Evolutionary conservation across 2,329 filamentous ascomycete genomes (phyloP), one percentile per base, ranked within the genome.

Genomic region (Didymella sp.): DNA sequence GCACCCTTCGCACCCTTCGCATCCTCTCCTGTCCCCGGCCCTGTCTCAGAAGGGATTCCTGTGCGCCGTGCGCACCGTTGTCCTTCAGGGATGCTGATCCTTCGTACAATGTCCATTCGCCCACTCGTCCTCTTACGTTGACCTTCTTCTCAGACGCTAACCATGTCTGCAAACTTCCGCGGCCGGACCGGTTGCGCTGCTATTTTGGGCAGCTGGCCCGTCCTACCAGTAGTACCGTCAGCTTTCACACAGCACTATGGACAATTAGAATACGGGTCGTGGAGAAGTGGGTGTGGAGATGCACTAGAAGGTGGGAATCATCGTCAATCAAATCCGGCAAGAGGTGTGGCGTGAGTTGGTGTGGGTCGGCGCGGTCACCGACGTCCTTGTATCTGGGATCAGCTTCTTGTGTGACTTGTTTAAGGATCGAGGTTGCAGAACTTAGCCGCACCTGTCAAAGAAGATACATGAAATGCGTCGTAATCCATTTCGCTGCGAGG

Each of bases 161-260:
- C 46, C 33, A 2, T 1, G 5, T 41, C 6, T 9, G 19, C 12
- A 2, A 2, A 4, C 17, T 3, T 57, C 54, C 48, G 54, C 44
- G 43, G 54, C 54, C 48, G 54, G 44, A 6, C 54, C 54, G 54
- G 48, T 28, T 52, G n/a, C 21, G 31, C 43, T 57, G 28, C 54
- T 38, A 37, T 49, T 21, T 15, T 48, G 43, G 48, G 54, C n/a
- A 57, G 43, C 24, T 44, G 37, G 37, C 19, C 54, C 54, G 43
- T 40, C 13, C 38, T 24, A n/a, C 4, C 25, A 19, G 6, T 31
- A 13, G 30, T 13, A 13, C 8, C 13, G 30, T 31, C 30, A 31
- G 30, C 30, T 12, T 12, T n/a, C n/a, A n/a, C n/a, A n/a, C n/a
- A n/a, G n/a, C n/a, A n/a, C n/a, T n/a, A n/a, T n/a, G n/a, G n/a